These are phyloP conservation scores for Nissolia schottii DNA, from an alignment of 306 rosid genomes.

Conservation along the genomic window DNA sequence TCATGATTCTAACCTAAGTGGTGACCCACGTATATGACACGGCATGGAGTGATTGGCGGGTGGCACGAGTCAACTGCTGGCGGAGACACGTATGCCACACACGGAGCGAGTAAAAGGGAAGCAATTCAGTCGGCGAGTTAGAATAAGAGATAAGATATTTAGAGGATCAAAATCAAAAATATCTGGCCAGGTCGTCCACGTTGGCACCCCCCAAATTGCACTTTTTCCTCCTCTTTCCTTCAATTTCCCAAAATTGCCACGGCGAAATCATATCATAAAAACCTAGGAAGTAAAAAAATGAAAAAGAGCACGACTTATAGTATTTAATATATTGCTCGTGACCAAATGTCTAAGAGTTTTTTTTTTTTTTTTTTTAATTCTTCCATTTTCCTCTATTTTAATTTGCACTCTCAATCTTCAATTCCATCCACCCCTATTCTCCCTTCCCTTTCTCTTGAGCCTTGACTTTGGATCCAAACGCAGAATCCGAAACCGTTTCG, in stretches of 20 bases:
- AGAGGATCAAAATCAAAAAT: constrained; percentile 36
- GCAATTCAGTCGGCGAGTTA: background rate
- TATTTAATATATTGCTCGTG: background rate
- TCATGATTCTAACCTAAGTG: too few species aligned
- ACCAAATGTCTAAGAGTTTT: background rate
- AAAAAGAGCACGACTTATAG: background rate
- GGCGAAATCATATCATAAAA: background rate
- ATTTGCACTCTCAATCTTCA: background rate
- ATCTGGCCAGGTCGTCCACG: constrained; percentile 39
- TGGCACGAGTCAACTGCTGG: background rate
- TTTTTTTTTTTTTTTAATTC: too few species aligned
- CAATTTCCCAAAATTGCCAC: background rate
- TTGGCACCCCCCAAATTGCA: constrained; percentile 38
- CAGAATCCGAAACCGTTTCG: background rate
- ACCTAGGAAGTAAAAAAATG: background rate
- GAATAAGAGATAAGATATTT: constrained; percentile 22
- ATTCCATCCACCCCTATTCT: background rate
- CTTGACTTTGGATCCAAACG: background rate
- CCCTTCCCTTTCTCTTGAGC: background rate
- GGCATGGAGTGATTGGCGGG: background rate
- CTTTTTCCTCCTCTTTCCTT: constrained; percentile 22
- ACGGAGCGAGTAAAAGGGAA: background rate
- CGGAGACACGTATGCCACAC: background rate
- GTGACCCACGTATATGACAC: background rate
- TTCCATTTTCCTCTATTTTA: background rate